Conservation (phyloP, 805 yeast genomes). For the Candida loeiensis region DNA sequence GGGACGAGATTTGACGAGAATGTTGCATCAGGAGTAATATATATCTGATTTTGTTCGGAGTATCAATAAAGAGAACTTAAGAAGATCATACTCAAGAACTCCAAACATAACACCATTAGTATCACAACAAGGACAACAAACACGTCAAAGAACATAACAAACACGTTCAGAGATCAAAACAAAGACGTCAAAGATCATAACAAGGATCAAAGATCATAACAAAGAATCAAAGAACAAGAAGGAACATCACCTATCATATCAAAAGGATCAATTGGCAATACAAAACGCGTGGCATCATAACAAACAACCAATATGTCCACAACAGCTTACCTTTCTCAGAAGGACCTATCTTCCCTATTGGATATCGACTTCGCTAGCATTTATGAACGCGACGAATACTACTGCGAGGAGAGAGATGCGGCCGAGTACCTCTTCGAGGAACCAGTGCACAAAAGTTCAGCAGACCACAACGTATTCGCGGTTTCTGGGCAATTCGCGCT, state of each 20-base stretch:
- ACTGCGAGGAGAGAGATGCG: constrained; percentile 5
- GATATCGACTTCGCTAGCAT: constrained; percentile 7
- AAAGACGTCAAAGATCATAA: too few species aligned
- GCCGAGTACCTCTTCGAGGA: constrained; percentile 5
- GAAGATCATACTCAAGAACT: too few species aligned
- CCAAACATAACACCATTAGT: too few species aligned
- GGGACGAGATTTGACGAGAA: constrained; percentile 1
- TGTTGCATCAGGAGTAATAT: background rate
- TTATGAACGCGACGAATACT: constrained; percentile 5
- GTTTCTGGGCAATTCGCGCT: background rate
- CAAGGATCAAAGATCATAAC: too few species aligned
- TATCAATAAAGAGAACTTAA: too few species aligned
- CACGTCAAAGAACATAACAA: too few species aligned
- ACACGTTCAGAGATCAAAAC: too few species aligned
- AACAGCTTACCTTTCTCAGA: background rate
- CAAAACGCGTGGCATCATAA: too few species aligned
- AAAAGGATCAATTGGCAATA: too few species aligned
- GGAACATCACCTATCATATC: too few species aligned
- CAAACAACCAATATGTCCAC: background rate
- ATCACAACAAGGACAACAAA: too few species aligned
- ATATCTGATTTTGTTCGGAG: background rate
- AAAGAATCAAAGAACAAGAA: too few species aligned
- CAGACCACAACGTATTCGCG: background rate
- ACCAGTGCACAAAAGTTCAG: background rate
- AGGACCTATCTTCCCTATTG: constrained; percentile 5